A percentile compares a stretch with the other conserved stretches of the same genome.
phyloP scores from a whole-genome alignment of 2,329 filamentous ascomycete genomes.

The Colletotrichum orchidophilum region DNA sequence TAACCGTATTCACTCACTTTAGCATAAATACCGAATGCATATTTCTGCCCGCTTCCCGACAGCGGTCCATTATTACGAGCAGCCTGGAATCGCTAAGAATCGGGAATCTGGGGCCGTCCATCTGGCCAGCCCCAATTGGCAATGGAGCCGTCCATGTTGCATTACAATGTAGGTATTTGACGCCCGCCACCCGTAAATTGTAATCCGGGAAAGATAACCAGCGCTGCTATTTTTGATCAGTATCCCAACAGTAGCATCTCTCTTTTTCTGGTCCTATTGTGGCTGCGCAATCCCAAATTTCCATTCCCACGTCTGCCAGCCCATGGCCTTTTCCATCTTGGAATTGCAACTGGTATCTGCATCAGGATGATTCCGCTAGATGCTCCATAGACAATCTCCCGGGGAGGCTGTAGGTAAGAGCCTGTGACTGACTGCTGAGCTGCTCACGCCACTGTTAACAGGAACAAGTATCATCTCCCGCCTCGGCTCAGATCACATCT shows the following conservation, averaged over 20 bases:
- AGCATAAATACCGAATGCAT: neutral
- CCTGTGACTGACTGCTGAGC: neutral
- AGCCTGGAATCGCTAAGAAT: conserved; percentile 22
- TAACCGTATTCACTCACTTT: neutral
- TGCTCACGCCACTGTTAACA: neutral
- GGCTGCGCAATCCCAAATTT: neutral
- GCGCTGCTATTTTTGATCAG: conserved; percentile 12
- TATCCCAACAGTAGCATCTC: neutral
- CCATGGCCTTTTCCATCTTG: neutral
- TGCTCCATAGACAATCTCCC: neutral
- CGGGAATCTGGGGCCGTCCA: conserved; percentile 9
- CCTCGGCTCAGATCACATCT: conserved; percentile 9
- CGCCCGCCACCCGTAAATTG: neutral
- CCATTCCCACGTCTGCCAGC: neutral
- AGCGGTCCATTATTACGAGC: conserved; percentile 27
- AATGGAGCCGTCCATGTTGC: conserved; percentile 1
- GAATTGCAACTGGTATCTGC: neutral
- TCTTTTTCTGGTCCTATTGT: neutral
- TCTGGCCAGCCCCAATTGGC: conserved; percentile 8
- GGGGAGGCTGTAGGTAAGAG: no score
- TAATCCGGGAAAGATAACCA: neutral
- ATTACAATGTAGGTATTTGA: no score
- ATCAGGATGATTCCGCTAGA: neutral
- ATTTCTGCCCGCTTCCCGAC: neutral
- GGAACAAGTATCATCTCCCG: neutral